Conservation (phyloP, 352 stramenopile genomes). For the Phytopythium montanum region DNA sequence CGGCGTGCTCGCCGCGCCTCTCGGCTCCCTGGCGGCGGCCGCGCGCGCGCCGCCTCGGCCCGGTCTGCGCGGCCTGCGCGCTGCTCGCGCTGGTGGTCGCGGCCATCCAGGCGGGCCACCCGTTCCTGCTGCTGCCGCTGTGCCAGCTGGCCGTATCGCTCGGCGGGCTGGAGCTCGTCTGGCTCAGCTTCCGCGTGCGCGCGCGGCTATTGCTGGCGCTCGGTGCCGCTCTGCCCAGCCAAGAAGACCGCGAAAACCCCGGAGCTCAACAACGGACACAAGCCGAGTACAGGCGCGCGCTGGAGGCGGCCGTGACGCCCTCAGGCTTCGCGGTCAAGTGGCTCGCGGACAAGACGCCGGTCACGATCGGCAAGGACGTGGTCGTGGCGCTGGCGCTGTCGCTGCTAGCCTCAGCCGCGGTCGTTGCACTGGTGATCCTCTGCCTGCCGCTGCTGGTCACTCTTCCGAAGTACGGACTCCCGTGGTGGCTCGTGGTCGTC, state of each 20-base stretch:
- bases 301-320: not conserved
- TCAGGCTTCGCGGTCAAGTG: slow-evolving; percentile 1
- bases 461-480: not conserved
- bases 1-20: slow-evolving; percentile 8
- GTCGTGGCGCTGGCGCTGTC: not conserved
- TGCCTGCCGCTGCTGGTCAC: not conserved
- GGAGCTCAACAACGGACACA: not conserved
- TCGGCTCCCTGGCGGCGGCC: not conserved
- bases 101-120: slow-evolving; percentile 28
- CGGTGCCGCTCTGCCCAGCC: slow-evolving; percentile 10
- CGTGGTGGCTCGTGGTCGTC: slow-evolving; percentile 20
- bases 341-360: slow-evolving; percentile 1
- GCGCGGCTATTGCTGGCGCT: slow-evolving; percentile 43
- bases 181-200: slow-evolving; percentile 64
- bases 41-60: not conserved
- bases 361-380: not conserved
- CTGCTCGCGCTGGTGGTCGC: slow-evolving; percentile 32
- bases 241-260: slow-evolving; percentile 10
- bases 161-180: slow-evolving; percentile 43
- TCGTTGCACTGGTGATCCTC: not conserved
- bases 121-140: slow-evolving; percentile 31
- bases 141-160: slow-evolving; percentile 33
- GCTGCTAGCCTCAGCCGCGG: not conserved
- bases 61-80: slow-evolving; percentile 11
- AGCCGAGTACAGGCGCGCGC: not conserved